phyloP scores from a whole-genome alignment of 23 red algal genomes.

The Agarophyton chilense region DNA sequence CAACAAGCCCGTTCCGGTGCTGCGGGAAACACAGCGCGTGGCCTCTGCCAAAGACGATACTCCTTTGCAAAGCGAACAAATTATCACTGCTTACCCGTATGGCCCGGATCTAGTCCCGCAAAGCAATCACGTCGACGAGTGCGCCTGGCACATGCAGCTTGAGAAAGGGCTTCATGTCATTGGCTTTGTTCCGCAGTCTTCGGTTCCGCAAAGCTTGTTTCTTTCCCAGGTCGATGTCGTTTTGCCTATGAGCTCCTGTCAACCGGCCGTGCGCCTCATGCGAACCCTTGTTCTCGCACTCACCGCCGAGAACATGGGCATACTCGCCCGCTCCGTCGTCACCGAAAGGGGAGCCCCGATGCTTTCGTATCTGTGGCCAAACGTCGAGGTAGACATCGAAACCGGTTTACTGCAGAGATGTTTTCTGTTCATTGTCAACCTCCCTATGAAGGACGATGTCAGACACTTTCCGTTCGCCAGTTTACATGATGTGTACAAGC shows the following conservation, averaged over 20 bases:
- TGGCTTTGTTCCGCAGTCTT: constrained; percentile 43
- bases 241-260: constrained; percentile 15
- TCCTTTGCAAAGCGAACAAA: background rate
- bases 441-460: constrained; percentile 66
- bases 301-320: constrained; percentile 54
- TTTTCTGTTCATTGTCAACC: constrained; percentile 42
- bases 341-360: constrained; percentile 8
- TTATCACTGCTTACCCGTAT: constrained; percentile 46
- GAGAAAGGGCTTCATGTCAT: constrained; percentile 41
- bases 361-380: constrained; percentile 49
- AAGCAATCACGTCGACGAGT: constrained; percentile 39
- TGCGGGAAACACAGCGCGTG: constrained; percentile 44
- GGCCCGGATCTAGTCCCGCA: constrained; percentile 54
- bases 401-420: background rate
- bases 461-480: constrained; percentile 45
- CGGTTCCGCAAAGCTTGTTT: constrained; percentile 26
- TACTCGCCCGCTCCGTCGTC: constrained; percentile 42
- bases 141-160: constrained; percentile 44
- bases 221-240: constrained; percentile 52
- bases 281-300: constrained; percentile 43
- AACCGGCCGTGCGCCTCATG: constrained; percentile 7
- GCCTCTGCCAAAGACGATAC: constrained; percentile 59
- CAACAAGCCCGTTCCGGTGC: constrained; percentile 25
- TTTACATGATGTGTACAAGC: constrained; percentile 13
- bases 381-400: constrained; percentile 17